Evolutionary conservation across 768 basidiomycete species (phyloP).

Genomic region (Naganishia antarctica): DNA sequence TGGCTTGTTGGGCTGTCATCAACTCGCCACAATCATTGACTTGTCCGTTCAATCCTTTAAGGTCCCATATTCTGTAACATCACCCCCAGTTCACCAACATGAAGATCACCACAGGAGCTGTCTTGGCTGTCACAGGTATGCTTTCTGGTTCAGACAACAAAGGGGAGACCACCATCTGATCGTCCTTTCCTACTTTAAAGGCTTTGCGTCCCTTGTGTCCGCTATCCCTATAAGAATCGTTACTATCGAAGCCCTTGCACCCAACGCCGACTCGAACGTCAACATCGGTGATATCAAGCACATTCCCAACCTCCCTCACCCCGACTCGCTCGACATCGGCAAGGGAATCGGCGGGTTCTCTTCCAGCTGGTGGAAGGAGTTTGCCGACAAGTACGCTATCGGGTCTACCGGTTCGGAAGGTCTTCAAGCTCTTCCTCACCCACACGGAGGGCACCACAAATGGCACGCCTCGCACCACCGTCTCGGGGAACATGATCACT

Average conservation of each 20-base stretch:
- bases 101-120: neutral
- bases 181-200: neutral
- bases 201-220: neutral
- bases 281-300: slow-evolving; percentile 1
- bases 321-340: neutral
- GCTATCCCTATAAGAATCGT: slow-evolving; percentile 4
- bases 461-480: neutral
- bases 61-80: too few relatives aligned
- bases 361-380: slow-evolving; percentile 5
- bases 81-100: neutral
- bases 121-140: slow-evolving; percentile 9
- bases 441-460: neutral
- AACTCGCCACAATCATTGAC: neutral
- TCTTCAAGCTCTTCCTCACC: neutral
- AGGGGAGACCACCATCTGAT: neutral
- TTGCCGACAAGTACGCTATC: slow-evolving; percentile 4
- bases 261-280: neutral
- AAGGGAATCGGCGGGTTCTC: neutral
- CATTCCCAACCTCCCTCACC: neutral
- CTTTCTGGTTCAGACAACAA: neutral
- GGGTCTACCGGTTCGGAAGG: neutral
- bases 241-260: neutral
- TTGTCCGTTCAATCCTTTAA: neutral
- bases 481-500: slow-evolving; percentile 4
- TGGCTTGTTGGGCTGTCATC: neutral